Percentiles rank a stretch among this genome's conserved stretches.
Evolutionary conservation across 371 early-diverging fungal genomes (phyloP).

Genomic region (Phascolomyces articulosus): DNA sequence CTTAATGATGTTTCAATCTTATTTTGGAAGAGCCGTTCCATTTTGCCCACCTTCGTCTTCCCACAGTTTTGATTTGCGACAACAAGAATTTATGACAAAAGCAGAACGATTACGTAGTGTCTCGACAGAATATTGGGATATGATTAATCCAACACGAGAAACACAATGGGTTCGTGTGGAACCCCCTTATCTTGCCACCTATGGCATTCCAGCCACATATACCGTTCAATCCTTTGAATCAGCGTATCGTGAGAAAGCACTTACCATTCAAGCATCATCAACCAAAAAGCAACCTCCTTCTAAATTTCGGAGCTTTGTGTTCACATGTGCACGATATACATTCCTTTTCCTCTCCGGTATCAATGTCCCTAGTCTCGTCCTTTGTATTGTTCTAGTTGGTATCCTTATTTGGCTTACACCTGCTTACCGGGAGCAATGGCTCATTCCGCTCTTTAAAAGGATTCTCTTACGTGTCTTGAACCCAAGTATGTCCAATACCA

Average conservation of each 20-base stretch:
- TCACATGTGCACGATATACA: constrained; percentile 6
- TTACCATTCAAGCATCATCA: neutral
- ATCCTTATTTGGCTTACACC: constrained; percentile 40
- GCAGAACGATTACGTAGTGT: constrained; percentile 16
- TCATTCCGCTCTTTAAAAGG: constrained; percentile 26
- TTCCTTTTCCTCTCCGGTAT: constrained; percentile 16
- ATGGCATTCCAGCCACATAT: neutral
- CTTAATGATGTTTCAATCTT: constrained; percentile 5
- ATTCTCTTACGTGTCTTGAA: neutral
- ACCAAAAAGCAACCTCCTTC: constrained; percentile 3
- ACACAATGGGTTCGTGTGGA: constrained; percentile 19
- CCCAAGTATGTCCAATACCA: constrained; percentile 1
- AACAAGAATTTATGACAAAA: neutral
- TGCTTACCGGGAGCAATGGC: constrained; percentile 23
- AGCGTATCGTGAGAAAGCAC: constrained; percentile 1
- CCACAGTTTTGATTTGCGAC: neutral
- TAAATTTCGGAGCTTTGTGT: constrained; percentile 11
- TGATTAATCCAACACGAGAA: constrained; percentile 28
- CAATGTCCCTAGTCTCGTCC: constrained; percentile 28
- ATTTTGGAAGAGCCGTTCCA: neutral
- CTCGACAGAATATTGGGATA: constrained; percentile 29
- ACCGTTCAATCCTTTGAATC: neutral
- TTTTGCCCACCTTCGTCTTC: neutral
- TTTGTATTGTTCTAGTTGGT: constrained; percentile 24
- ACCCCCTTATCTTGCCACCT: constrained; percentile 16